Conservation (phyloP, 148 eudicot genomes). For the Rhododendron henanense region DNA sequence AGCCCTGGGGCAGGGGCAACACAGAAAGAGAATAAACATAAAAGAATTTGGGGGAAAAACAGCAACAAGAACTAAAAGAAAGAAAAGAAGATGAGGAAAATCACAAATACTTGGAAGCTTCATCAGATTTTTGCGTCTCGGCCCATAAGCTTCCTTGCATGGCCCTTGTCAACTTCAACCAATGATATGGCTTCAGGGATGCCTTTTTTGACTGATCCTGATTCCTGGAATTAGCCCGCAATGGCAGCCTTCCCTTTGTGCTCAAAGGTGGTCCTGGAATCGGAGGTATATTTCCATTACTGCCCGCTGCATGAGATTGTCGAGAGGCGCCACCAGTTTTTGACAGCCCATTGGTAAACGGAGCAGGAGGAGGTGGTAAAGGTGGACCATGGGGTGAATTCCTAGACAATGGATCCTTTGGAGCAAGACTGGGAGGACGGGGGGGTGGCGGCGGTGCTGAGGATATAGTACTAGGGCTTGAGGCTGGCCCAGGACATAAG, state of each 20-base stretch:
- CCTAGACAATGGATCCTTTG: conserved; percentile 15
- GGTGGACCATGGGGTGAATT: conserved; percentile 42
- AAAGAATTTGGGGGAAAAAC: background rate
- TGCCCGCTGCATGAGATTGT: conserved; percentile 31
- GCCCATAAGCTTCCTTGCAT: conserved; percentile 94
- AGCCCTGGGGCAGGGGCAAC: conserved; percentile 41
- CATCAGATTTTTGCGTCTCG: conserved; percentile 75
- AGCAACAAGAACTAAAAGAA: background rate
- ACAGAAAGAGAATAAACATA: conserved; percentile 4
- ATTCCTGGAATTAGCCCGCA: conserved; percentile 32
- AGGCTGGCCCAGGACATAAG: conserved; percentile 15
- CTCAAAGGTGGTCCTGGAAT: conserved; percentile 55
- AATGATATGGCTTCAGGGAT: conserved; percentile 73
- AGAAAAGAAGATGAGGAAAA: background rate
- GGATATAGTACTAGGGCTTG: conserved; percentile 15
- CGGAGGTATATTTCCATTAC: conserved; percentile 53
- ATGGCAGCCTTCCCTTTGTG: conserved; percentile 40
- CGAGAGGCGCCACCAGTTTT: conserved; percentile 29
- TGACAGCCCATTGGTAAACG: conserved; percentile 32
- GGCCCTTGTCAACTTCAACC: conserved; percentile 82
- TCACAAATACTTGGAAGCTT: conserved; percentile 60
- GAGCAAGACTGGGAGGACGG: conserved; percentile 32
- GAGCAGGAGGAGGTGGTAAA: conserved; percentile 61
- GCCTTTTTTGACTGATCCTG: conserved; percentile 50
- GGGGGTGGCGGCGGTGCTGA: conserved; percentile 46